These are phyloP conservation scores for Ceriops decandra DNA, from an alignment of 345 rosid species.

Conservation along the genomic window DNA sequence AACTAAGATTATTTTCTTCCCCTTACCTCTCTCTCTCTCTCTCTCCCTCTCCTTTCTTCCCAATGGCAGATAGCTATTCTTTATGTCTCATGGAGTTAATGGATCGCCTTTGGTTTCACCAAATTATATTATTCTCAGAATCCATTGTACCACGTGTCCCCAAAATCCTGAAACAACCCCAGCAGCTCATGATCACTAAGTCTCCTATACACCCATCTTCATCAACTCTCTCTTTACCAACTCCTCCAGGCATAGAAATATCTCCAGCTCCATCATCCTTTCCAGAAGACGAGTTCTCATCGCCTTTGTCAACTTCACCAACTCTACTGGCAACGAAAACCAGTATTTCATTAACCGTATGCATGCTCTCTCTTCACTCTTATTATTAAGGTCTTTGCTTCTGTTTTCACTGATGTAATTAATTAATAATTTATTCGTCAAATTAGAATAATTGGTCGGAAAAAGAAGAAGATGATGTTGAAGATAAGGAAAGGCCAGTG, in stretches of 20 bases:
- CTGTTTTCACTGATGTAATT: neutral
- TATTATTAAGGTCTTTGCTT: neutral
- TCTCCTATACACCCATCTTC: constrained; percentile 5
- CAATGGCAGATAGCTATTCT: constrained; percentile 37
- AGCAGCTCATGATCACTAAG: constrained; percentile 2
- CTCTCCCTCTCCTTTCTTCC: neutral
- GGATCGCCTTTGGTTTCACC: constrained; percentile 70
- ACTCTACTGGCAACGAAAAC: neutral
- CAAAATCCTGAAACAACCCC: constrained; percentile 18
- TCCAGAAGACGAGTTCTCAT: constrained; percentile 11
- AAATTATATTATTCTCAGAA: constrained; percentile 35
- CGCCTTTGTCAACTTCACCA: neutral
- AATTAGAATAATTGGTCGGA: constrained; percentile 19
- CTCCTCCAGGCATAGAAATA: constrained; percentile 10
- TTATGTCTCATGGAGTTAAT: constrained; percentile 35
- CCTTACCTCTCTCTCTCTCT: constrained; percentile 2
- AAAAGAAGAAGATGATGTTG: constrained; percentile 2
- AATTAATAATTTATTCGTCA: neutral
- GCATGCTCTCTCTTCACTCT: neutral
- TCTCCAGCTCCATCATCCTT: constrained; percentile 2
- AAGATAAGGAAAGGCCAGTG: constrained; percentile 25
- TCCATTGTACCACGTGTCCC: constrained; percentile 15
- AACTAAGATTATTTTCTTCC: neutral
- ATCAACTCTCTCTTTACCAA: constrained; percentile 17
- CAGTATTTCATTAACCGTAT: neutral